Evolutionary conservation across 768 basidiomycete genomes (phyloP), one percentile per base, ranked within the genome.

Genomic region (Termitomyces sp.): DNA sequence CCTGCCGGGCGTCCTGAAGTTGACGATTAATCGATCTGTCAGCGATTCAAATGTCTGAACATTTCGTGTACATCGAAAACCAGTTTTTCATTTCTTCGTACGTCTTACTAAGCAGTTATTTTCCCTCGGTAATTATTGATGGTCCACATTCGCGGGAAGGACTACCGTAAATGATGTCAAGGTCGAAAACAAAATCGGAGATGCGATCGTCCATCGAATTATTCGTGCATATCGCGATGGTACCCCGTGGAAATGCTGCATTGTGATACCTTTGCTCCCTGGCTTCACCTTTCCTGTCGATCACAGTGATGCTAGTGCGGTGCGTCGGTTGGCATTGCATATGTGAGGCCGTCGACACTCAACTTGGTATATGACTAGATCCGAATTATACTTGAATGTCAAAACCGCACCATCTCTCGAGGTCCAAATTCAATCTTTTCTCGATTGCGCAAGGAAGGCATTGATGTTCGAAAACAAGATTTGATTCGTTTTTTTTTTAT

Each of bases 21-120:
- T 52, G n/a, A 52, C 27, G 13, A 7, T 6, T 18, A 10, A n/a
- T n/a, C n/a, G n/a, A 30, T 24, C 12, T n/a, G 43, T 45, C 54
- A 95, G 93, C 93, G 10, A 97, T 97, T 54, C 88, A 95, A 67
- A 76, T 91, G 67, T 95, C 94, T 26, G 94, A 98, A 64, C 94
- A 97, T 68, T 99, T 98, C 68, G 91, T 99, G 34, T 99, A 99
- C 74, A 97, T 99, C 62, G 96, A 98, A 69, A 94, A 95, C 64
- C 92, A 94, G 68, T 94, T 93, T 67, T 93, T 94, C 71, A 91
- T 94, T 62, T 87, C 90, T 1, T 92, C 90, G 91, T 93, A 71
- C 69, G 89, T 50, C 42, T 5, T 24, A 12, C 43, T 40, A n/a
- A 18, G 27, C n/a, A 22, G 39, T 16, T 27, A 53, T 22, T n/a